Conservation (phyloP, 306 rosid genomes). For the Abrus pulchellus region DNA sequence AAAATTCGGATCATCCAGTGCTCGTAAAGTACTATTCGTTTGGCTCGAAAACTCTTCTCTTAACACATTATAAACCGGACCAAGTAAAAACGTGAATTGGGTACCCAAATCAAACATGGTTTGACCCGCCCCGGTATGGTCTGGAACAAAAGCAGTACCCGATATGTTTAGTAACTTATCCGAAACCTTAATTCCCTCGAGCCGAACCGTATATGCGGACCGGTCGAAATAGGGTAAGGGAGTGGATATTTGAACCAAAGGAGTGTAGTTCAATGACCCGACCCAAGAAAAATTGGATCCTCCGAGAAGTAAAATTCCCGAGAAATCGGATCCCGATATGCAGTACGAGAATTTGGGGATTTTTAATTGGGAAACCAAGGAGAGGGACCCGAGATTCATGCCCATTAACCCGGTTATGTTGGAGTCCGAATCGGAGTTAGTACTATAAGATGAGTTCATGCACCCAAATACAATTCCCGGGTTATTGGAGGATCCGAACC, state of each 20-base stretch:
- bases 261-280: slow-evolving; percentile 72
- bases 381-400: slow-evolving; percentile 86
- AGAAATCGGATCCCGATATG: slow-evolving; percentile 73
- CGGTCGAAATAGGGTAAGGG: slow-evolving; percentile 86
- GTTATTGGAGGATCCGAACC: slow-evolving; percentile 57
- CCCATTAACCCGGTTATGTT: slow-evolving; percentile 86
- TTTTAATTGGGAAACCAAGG: slow-evolving; percentile 71
- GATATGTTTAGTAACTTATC: slow-evolving; percentile 60
- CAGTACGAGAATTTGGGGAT: slow-evolving; percentile 87
- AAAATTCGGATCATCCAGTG: slow-evolving; percentile 69
- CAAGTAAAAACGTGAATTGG: slow-evolving; percentile 84
- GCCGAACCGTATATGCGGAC: slow-evolving; percentile 72
- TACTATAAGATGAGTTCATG: slow-evolving; percentile 66
- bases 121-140: slow-evolving; percentile 91
- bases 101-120: slow-evolving; percentile 93
- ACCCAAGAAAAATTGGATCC: slow-evolving; percentile 69
- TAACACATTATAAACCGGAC: slow-evolving; percentile 66
- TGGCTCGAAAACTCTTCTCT: slow-evolving; percentile 67
- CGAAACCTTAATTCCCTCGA: slow-evolving; percentile 68
- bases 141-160: slow-evolving; percentile 57
- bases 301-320: slow-evolving; percentile 78
- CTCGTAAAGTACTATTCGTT: slow-evolving; percentile 49
- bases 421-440: slow-evolving; percentile 59
- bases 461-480: slow-evolving; percentile 76
- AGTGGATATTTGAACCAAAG: slow-evolving; percentile 64